Evolutionary conservation across 2,329 filamentous ascomycete genomes (phyloP), one percentile per base, ranked within the genome.

Genomic region (Colletotrichum karsti): DNA sequence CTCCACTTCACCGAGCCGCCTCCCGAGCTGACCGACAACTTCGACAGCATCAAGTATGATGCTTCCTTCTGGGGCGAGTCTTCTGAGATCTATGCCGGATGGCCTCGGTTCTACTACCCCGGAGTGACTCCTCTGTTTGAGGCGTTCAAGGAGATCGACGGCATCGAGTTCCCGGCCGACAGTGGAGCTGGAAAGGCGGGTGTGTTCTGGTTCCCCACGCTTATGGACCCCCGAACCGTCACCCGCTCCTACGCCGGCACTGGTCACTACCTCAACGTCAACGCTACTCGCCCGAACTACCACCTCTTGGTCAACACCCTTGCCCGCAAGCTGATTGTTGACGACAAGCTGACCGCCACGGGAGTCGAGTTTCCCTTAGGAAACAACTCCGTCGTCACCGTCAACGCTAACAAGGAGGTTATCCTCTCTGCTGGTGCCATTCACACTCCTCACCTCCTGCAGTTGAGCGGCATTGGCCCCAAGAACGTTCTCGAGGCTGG

Each of bases 391-490:
- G 30, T 66, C 1, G n/a, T 59, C 26, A 64, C 46, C n/a, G 72
- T 76, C 24, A 64, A 55, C 0, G 76, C 77, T 1, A 75, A 69
- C 15, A 74, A 75, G 30, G 80, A 82, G 69, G 77, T 80, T 13
- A 75, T 82, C 26, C 69, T 82, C 4, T 75, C 77, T 4, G 79
- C 79, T 1, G 80, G 80, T 2, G 73, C 78, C 9, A 67, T 77
- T 7, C 74, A 78, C 69, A 83, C 73, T 55, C 82, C 74, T 42
- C 78, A 82, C 41, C 72, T 85, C 0, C 75, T 85, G 3, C 80
- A 84, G 69, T 74, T 81, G 4, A 84, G 81, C 51, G 83, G 83
- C 15, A 79, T 86, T 20, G 83, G 84, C 0, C 75, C 78, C 7
- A 73, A 73, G 10, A 73, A 74, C 1, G 72, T 80, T 4, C 73